Percentiles rank a stretch among this genome's conserved stretches.
Conservation (phyloP, 192 early-diverging fungal species). For the Linderina pennispora region DNA sequence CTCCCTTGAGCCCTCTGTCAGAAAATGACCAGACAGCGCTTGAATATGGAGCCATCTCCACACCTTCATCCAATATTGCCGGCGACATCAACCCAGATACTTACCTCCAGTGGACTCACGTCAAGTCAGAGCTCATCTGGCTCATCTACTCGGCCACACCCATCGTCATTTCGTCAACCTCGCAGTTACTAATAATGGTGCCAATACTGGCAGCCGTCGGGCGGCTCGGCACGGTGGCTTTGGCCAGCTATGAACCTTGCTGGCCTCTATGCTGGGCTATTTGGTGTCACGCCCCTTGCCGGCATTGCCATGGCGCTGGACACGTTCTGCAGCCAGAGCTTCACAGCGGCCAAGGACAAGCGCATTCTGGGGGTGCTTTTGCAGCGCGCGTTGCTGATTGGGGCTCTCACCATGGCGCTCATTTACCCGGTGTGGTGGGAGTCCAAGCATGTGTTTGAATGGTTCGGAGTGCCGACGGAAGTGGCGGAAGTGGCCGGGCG, state of each 20-base stretch:
- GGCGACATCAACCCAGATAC: no score
- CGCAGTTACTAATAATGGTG: constrained; percentile 28
- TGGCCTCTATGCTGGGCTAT: constrained; percentile 63
- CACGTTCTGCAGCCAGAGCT: constrained; percentile 69
- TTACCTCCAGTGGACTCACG: background rate
- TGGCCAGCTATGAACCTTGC: constrained; percentile 69
- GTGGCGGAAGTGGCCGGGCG: constrained; percentile 60
- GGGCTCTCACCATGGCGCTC: constrained; percentile 55
- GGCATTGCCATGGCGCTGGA: constrained; percentile 72
- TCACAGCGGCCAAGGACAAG: constrained; percentile 58
- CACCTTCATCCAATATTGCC: no score
- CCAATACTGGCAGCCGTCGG: constrained; percentile 49
- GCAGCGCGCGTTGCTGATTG: constrained; percentile 74
- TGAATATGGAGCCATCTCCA: no score
- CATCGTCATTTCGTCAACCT: constrained; percentile 25
- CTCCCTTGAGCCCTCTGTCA: no score
- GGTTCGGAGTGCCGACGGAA: constrained; percentile 47
- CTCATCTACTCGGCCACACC: constrained; percentile 27
- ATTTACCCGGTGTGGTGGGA: constrained; percentile 58
- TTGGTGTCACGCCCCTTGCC: constrained; percentile 57
- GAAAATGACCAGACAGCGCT: no score
- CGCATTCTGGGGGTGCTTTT: constrained; percentile 61
- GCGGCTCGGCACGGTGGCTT: constrained; percentile 52
- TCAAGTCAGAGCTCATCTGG: constrained; percentile 6
- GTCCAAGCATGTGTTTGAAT: constrained; percentile 19